A percentile compares a stretch with the other conserved stretches of the same genome.
These are phyloP conservation scores for Fusarium sp. DNA, from an alignment of 2,329 filamentous ascomycete species.

Conservation along the genomic window DNA sequence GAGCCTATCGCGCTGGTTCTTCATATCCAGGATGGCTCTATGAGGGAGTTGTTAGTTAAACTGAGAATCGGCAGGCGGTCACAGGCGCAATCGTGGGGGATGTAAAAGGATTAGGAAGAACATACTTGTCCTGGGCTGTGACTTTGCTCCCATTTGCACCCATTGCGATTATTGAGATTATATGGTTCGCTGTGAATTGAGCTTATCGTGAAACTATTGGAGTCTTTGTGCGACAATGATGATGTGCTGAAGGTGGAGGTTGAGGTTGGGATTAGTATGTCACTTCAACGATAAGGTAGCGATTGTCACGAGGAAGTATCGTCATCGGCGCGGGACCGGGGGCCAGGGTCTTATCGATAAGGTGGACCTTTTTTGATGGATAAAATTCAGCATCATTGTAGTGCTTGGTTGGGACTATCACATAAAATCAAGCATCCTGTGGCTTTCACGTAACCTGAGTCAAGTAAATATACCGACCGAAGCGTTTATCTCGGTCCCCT, in stretches of 20 bases:
- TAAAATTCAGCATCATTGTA: background rate
- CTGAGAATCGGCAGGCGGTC: slow-evolving; percentile 12
- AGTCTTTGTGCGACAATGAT: slow-evolving; percentile 4
- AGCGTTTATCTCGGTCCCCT: background rate
- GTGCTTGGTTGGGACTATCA: background rate
- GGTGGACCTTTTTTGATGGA: slow-evolving; percentile 7
- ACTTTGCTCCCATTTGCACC: slow-evolving; percentile 68
- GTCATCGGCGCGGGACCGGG: slow-evolving; percentile 41
- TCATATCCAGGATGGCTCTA: slow-evolving; percentile 97
- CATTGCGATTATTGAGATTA: slow-evolving; percentile 53
- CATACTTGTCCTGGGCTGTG: slow-evolving; percentile 85
- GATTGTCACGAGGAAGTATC: slow-evolving; percentile 45
- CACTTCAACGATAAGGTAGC: slow-evolving; percentile 16
- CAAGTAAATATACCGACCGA: background rate
- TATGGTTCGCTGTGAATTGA: slow-evolving; percentile 8
- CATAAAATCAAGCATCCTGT: background rate
- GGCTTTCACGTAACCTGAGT: background rate
- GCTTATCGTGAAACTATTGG: background rate
- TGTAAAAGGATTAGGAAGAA: slow-evolving; percentile 7
- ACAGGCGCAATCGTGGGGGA: slow-evolving; percentile 28
- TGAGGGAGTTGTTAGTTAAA: slow-evolving; percentile 5
- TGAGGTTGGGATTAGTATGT: background rate
- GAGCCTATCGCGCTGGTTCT: slow-evolving; percentile 95
- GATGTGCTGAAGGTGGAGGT: background rate
- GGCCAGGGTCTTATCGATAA: slow-evolving; percentile 45